Evolutionary conservation across 164 flowering plant species (phyloP), one percentile per base, ranked within the genome.

Genomic region (Macadamia tetraphylla): DNA sequence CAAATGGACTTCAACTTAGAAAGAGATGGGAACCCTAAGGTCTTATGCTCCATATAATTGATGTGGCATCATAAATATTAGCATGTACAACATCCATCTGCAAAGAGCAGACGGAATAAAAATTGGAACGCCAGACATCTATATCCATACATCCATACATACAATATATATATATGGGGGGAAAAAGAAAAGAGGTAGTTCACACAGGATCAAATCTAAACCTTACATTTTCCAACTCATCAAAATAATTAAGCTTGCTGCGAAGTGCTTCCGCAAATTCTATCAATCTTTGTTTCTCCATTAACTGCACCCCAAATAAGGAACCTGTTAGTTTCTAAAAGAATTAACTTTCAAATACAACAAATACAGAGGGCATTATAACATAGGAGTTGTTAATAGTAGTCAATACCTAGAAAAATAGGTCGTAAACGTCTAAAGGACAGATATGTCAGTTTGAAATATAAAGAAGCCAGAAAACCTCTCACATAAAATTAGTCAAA

Each of bases 181-280:
- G n/a, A n/a, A n/a, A n/a, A n/a, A n/a, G 62, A 61, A 67, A 48
- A 35, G 4, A 35, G 4, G 40, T 35, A 35, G 40, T 35, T 35
- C 40, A 35, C 1, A 35, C 52, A 77, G 74, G 76, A 46, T 52
- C 71, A 74, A 69, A 73, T 69, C 72, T 83, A 81, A 86, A 82
- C 80, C 94, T 90, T 92, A 94, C 99, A 89, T 94, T 94, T 87
- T 94, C 99, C 87, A 94, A 81, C 84, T 92, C 98, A 80, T 94
- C 98, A 77, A 92, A 94, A 78, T 90, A 92, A 74, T 89, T 91
- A 73, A 92, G 98, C 80, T 88, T 94, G 72, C 79, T 87, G 64
- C 90, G 89, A 77, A 94, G 89, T 43, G 98, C 97, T 67, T 94
- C 99, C 3, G 96, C 92, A 80, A 94, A 92, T 72, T 90, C 96